Conservation (phyloP, 1,284 basidiomycete species). For the Tetrapyrgos nigripes region DNA sequence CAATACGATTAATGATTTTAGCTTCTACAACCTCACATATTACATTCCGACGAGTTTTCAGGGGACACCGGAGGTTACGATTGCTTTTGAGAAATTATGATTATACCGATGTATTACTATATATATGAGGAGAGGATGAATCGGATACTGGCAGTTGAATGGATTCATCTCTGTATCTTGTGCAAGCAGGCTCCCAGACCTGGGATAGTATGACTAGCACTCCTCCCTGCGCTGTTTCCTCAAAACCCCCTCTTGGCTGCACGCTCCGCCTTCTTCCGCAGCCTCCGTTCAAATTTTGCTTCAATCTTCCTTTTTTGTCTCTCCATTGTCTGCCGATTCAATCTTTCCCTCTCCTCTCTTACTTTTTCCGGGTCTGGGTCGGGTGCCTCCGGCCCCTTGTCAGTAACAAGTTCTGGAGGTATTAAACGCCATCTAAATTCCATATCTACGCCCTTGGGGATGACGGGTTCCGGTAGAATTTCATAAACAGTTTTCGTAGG, state of each 20-base stretch:
- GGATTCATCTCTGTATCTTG: too few species aligned
- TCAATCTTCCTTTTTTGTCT: not conserved
- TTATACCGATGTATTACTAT: too few species aligned
- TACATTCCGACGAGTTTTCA: conserved; percentile 13
- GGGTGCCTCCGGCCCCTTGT: too few species aligned
- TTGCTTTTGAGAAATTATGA: conserved; percentile 1
- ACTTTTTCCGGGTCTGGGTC: not conserved
- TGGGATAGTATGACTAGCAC: too few species aligned
- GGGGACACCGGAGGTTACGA: not conserved
- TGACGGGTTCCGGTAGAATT: not conserved
- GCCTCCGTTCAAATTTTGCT: too few species aligned
- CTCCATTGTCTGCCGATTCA: not conserved
- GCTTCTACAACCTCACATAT: conserved; percentile 34
- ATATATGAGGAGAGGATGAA: too few species aligned
- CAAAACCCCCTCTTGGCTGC: too few species aligned
- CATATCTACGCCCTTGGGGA: not conserved
- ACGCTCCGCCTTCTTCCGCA: too few species aligned
- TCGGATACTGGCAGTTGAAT: too few species aligned
- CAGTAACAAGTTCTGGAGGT: not conserved
- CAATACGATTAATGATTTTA: conserved; percentile 26
- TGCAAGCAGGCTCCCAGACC: too few species aligned
- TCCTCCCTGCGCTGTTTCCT: too few species aligned
- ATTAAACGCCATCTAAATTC: not conserved
- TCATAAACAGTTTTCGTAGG: not conserved
- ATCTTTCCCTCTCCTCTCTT: not conserved